Evolutionary conservation across 202 grass and related monocot genomes (phyloP).

Genomic region (Elaeis oleifera): DNA sequence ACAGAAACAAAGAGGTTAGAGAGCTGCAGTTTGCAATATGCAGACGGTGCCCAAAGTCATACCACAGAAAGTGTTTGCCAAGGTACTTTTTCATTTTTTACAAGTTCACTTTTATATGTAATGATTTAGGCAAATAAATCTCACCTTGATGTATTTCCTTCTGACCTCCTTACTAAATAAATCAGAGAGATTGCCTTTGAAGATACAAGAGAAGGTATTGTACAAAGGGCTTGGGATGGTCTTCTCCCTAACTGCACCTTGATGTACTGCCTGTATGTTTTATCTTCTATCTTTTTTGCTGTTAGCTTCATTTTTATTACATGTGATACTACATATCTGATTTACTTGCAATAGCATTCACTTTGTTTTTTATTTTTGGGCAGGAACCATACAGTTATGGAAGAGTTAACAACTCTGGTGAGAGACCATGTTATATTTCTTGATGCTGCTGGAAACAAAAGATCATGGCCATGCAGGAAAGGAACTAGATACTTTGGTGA

Average conservation of each 20-base stretch:
- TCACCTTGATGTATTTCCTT: not conserved
- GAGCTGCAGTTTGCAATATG: too few species aligned
- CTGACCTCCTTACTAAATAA: not conserved
- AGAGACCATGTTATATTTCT: slow-evolving; percentile 82
- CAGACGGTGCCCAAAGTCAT: too few species aligned
- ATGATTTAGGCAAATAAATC: not conserved
- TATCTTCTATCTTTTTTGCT: not conserved
- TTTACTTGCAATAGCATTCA: slow-evolving; percentile 9
- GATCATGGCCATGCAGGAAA: slow-evolving; percentile 21
- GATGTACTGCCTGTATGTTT: slow-evolving; percentile 87
- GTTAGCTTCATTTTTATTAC: slow-evolving; percentile 23
- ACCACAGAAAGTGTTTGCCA: too few species aligned
- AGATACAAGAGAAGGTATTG: slow-evolving; percentile 29
- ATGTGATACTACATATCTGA: not conserved
- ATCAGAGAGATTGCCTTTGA: slow-evolving; percentile 43
- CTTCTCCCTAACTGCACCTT: slow-evolving; percentile 82
- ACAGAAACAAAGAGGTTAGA: slow-evolving; percentile 30
- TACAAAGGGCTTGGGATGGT: slow-evolving; percentile 64
- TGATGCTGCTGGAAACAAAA: slow-evolving; percentile 20
- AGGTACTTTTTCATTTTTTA: not conserved
- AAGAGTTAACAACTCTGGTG: slow-evolving; percentile 36
- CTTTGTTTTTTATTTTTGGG: slow-evolving; percentile 20
- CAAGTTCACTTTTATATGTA: not conserved
- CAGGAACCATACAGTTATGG: slow-evolving; percentile 73
- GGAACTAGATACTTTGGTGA: not conserved